Percentiles rank a stretch among this genome's conserved stretches.
Evolutionary conservation across 257 asterid species (phyloP).

Genomic region (Fraxinus quadrangulata): DNA sequence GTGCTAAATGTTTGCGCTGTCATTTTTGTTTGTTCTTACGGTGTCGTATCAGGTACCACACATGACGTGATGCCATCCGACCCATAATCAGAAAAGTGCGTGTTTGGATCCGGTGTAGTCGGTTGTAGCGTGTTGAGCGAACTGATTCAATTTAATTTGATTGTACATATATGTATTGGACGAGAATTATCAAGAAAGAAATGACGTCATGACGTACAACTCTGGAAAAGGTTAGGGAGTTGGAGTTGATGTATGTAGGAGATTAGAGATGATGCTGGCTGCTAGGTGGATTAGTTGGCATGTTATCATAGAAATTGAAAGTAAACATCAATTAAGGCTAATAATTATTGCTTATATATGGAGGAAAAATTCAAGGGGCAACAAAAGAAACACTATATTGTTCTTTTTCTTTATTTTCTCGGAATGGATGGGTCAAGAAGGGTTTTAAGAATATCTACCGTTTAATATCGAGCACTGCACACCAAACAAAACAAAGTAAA

Average conservation of each 20-base stretch:
- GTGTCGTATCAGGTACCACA: constrained; percentile 27
- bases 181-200: neutral
- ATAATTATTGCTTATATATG: too few relatives aligned
- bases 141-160: constrained; percentile 13
- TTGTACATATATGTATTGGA: neutral
- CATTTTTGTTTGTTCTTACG: constrained; percentile 1
- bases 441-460: neutral
- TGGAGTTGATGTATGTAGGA: neutral
- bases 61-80: constrained; percentile 15
- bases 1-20: constrained; percentile 32
- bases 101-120: constrained; percentile 5
- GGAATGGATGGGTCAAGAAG: neutral
- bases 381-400: too few relatives aligned
- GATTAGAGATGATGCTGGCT: neutral
- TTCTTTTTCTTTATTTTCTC: too few relatives aligned
- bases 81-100: neutral
- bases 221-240: neutral
- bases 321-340: too few relatives aligned
- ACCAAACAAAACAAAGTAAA: neutral
- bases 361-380: neutral
- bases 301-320: neutral
- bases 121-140: constrained; percentile 2
- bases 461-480: too few relatives aligned
- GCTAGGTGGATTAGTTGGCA: neutral
- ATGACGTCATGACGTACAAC: constrained; percentile 30